phyloP scores from a whole-genome alignment of 129 eudicot genomes.

The Heracleum sosnowskyi region DNA sequence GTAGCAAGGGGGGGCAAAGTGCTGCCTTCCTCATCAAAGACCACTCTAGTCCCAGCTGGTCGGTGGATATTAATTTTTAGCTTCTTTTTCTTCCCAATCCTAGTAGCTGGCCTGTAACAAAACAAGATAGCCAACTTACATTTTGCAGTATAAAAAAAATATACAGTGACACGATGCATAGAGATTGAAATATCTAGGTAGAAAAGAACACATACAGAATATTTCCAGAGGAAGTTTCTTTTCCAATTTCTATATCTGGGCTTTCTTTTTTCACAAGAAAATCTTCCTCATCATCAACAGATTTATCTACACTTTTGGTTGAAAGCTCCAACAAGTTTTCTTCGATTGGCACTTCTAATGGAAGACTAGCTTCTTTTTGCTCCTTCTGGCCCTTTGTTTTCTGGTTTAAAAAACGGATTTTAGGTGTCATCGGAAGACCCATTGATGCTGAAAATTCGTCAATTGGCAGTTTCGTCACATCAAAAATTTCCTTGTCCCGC shows the following conservation, averaged over 20 bases:
- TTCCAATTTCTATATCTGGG: slow-evolving; percentile 14
- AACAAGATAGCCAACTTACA: neutral
- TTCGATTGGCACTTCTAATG: slow-evolving; percentile 27
- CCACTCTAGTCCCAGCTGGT: slow-evolving; percentile 81
- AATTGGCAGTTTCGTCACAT: slow-evolving; percentile 67
- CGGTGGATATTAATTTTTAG: slow-evolving; percentile 79
- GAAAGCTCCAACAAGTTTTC: slow-evolving; percentile 30
- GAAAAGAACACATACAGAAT: slow-evolving; percentile 28
- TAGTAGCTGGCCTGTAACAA: slow-evolving; percentile 52
- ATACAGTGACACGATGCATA: neutral
- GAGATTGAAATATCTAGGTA: neutral
- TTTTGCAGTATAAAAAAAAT: neutral
- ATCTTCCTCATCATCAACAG: slow-evolving; percentile 24
- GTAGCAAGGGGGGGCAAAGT: slow-evolving; percentile 73
- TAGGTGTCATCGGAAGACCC: slow-evolving; percentile 96
- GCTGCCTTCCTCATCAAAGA: slow-evolving; percentile 89
- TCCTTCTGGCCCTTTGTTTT: slow-evolving; percentile 33
- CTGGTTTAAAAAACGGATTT: slow-evolving; percentile 64
- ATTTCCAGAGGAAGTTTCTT: slow-evolving; percentile 26
- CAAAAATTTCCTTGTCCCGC: slow-evolving; percentile 78
- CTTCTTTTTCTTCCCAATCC: slow-evolving; percentile 79
- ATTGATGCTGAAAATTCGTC: slow-evolving; percentile 86
- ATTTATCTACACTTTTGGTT: slow-evolving; percentile 9
- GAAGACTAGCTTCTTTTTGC: slow-evolving; percentile 24
- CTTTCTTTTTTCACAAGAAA: slow-evolving; percentile 41